A percentile compares a stretch with the other conserved stretches of the same genome.
phyloP scores from a whole-genome alignment of 441 rosid species.

The Viola pubescens region DNA sequence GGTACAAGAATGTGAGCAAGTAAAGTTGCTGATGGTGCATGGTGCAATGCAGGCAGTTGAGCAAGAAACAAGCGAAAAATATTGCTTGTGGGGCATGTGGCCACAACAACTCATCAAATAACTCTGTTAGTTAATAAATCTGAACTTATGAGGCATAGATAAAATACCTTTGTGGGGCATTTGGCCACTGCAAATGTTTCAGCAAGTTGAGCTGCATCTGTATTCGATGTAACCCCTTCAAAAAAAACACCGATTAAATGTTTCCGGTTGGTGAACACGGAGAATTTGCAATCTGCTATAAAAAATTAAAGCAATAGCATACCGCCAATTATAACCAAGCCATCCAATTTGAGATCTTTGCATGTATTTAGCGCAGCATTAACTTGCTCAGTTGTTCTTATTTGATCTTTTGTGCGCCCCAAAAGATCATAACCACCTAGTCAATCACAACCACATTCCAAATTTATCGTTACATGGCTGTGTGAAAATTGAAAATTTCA shows the following conservation, averaged over 20 bases:
- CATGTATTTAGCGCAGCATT: conserved; percentile 79
- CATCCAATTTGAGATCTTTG: conserved; percentile 84
- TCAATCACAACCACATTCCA: conserved; percentile 14
- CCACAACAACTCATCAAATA: background rate
- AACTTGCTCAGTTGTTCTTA: conserved; percentile 92
- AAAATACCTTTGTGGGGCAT: conserved; percentile 78
- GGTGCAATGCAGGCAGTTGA: background rate
- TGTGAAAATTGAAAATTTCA: conserved; percentile 13
- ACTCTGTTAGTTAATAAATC: background rate
- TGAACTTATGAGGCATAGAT: background rate
- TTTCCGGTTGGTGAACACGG: no score
- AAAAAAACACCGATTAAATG: conserved; percentile 10
- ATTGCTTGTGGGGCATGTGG: background rate
- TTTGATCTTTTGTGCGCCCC: conserved; percentile 97
- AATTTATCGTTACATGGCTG: conserved; percentile 8
- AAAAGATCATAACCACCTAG: conserved; percentile 97
- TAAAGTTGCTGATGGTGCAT: background rate
- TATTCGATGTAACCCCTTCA: conserved; percentile 91
- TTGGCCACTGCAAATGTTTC: conserved; percentile 88
- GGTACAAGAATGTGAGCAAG: background rate
- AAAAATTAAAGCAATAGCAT: conserved; percentile 1
- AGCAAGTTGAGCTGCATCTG: conserved; percentile 99
- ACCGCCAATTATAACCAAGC: conserved; percentile 98
- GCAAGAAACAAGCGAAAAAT: background rate
- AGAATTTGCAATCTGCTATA: no score